Evolutionary conservation across 306 rosid genomes (phyloP).

Genomic region (Medicago truncatula): MtrunA17r5.0-ANR NC_053045.1:44087001-44087500

Average conservation of each 20-base stretch:
- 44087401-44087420: conserved; percentile 12
- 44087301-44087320: conserved; percentile 28
- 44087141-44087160: conserved; percentile 12
- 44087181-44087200: background rate
- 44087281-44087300: background rate
- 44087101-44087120: conserved; percentile 35
- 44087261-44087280: conserved; percentile 1
- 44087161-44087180: conserved; percentile 35
- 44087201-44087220: background rate
- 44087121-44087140: conserved; percentile 48
- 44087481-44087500: too few relatives aligned
- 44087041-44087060: conserved; percentile 82
- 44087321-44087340: background rate
- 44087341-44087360: conserved; percentile 17
- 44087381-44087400: background rate
- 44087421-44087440: conserved; percentile 6
- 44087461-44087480: too few relatives aligned
- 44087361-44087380: background rate
- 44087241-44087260: conserved; percentile 19
- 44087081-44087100: conserved; percentile 54
- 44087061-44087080: conserved; percentile 82
- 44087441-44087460: background rate
- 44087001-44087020: conserved; percentile 53
- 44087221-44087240: background rate
- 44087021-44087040: conserved; percentile 81